Evolutionary conservation across 2,329 filamentous ascomycete genomes (phyloP), one percentile per base, ranked within the genome.

Genomic region (Aspergillus sp.): DNA sequence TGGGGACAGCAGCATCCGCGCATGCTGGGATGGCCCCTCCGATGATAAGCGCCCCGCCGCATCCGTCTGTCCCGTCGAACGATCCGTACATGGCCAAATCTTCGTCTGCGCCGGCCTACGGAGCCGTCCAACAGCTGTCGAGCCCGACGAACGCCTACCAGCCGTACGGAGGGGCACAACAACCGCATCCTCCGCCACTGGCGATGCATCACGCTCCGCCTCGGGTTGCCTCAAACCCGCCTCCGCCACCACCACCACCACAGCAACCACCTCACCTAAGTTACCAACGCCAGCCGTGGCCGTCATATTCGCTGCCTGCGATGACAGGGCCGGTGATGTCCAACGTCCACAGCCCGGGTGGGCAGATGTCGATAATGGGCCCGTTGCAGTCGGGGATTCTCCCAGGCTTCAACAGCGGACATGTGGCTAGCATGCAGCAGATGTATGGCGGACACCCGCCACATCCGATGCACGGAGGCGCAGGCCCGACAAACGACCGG

Each of bases 261-360:
- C 52, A 21, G 6, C 41, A 24, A 3, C 57, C 60, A 1, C 45
- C 74, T 47, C 69, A 70, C 12, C 52, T 75, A 55, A 68, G 64
- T 27, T 75, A 74, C 55, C 69, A 68, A 31, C 77, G 77, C 67
- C 80, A 71, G 33, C 76, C 78, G 2, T 79, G 77, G 66, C 74
- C 77, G 9, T 79, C 77, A 6, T 84, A 87, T 66, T 82, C 82
- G 3, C 80, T 89, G 3, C 83, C 88, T 3, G 78, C 81, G n/a
- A 83, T 87, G 79, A 77, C 80, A 43, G 86, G 87, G 1, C 83
- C 88, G 1, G 86, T 93, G 27, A 86, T 93, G 79, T 89, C 90
- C 15, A 95, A 93, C 68, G 83, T 95, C 24, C 85, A 88, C 66
- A 90, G 87, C 59, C 90, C 90, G 0, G 85, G 85, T 53, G 82